Evolutionary conservation across 768 basidiomycete genomes (phyloP).

Genomic region (Calocera viscosa): DNA sequence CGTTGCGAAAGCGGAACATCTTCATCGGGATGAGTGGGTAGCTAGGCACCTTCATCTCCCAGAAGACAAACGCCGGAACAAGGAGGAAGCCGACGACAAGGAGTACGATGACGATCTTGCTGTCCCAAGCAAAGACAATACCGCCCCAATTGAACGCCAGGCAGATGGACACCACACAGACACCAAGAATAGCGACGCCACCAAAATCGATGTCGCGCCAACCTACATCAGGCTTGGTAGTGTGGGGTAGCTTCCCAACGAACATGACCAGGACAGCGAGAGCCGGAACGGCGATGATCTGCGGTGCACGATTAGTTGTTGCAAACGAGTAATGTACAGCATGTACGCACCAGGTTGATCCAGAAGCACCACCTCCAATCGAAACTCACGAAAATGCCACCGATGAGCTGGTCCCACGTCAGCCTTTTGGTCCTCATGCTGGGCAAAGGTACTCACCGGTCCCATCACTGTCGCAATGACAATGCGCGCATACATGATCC

Average conservation of each 20-base stretch:
- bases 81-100: neutral
- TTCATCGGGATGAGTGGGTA: neutral
- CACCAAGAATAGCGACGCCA: neutral
- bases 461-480: neutral
- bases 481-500: neutral
- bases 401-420: neutral
- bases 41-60: neutral
- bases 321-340: neutral
- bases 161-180: neutral
- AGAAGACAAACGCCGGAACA: neutral
- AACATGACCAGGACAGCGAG: neutral
- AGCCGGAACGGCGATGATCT: neutral
- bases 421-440: neutral
- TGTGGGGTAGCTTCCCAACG: neutral
- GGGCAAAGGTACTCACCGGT: slow-evolving; percentile 32
- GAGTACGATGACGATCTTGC: neutral
- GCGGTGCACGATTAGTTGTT: neutral
- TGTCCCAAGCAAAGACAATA: neutral
- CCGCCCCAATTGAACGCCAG: slow-evolving; percentile 1
- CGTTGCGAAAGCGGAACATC: neutral
- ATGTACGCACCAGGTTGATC: slow-evolving; percentile 36
- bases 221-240: neutral
- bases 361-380: slow-evolving; percentile 51
- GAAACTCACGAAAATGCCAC: neutral
- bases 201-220: neutral